Percentiles rank a stretch among this genome's conserved stretches.
Evolutionary conservation across 202 grass and related monocot species (phyloP).

Genomic region (Setaria viridis): DNA sequence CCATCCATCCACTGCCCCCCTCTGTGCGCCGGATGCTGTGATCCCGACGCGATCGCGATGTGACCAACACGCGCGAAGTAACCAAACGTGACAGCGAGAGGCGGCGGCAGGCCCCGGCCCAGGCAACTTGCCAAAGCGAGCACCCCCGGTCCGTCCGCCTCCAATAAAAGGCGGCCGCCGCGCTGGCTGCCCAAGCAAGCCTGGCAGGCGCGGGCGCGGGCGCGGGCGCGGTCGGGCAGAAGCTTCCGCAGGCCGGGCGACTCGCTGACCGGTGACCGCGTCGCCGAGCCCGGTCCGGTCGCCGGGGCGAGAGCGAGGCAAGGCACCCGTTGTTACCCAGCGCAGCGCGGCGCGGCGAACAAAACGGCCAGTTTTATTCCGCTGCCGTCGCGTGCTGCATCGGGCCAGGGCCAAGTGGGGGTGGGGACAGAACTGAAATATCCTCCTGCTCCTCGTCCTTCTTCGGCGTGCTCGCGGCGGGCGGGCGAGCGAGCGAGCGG

Average conservation of each 20-base stretch:
- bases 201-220: conserved; percentile 11
- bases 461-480: conserved; percentile 36
- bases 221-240: conserved; percentile 27
- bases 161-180: conserved; percentile 35
- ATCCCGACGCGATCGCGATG: conserved; percentile 12
- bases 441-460: conserved; percentile 28
- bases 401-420: conserved; percentile 8
- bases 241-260: conserved; percentile 12
- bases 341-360: background rate
- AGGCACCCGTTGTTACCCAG: background rate
- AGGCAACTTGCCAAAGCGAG: conserved; percentile 1
- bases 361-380: conserved; percentile 8
- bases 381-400: conserved; percentile 24
- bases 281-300: background rate
- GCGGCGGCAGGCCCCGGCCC: no score
- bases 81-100: background rate
- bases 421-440: conserved; percentile 35
- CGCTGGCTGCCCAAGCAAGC: conserved; percentile 39
- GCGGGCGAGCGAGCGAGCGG: background rate
- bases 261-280: conserved; percentile 10
- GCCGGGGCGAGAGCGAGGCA: background rate
- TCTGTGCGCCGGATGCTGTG: background rate
- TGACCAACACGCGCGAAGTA: conserved; percentile 26
- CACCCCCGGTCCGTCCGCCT: background rate
- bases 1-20: background rate